Evolutionary conservation across 495 filamentous ascomycete genomes (phyloP).

Genomic region (Chaetomium fimeti): DNA sequence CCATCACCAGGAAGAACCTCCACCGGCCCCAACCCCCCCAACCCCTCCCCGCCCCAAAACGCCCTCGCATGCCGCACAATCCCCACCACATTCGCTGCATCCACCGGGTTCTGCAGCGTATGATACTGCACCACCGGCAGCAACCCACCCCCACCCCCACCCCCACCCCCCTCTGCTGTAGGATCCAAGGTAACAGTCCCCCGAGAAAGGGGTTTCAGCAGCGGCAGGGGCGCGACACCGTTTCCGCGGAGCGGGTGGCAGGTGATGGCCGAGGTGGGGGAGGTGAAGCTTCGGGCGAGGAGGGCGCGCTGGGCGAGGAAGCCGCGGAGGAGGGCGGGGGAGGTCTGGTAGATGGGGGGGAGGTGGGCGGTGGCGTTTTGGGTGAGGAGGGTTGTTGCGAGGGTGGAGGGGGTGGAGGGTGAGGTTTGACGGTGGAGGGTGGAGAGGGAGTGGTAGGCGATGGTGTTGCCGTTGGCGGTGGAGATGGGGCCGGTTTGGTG

Average conservation of each 20-base stretch:
- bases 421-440: conserved; percentile 13
- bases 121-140: conserved; percentile 36
- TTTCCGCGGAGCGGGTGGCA: conserved; percentile 30
- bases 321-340: conserved; percentile 19
- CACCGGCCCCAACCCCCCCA: too few species aligned
- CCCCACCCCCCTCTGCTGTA: background rate
- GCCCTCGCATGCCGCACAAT: conserved; percentile 54
- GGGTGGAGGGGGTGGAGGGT: conserved; percentile 1
- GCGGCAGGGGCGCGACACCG: conserved; percentile 25
- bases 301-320: conserved; percentile 27
- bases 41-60: conserved; percentile 23
- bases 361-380: conserved; percentile 24
- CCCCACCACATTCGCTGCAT: conserved; percentile 35
- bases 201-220: conserved; percentile 40
- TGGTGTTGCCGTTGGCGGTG: conserved; percentile 21
- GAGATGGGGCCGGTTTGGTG: conserved; percentile 32
- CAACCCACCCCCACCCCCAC: background rate
- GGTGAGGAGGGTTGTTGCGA: conserved; percentile 19
- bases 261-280: conserved; percentile 11
- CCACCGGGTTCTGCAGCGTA: conserved; percentile 38
- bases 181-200: conserved; percentile 38
- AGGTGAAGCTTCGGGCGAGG: conserved; percentile 19
- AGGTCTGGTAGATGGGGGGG: conserved; percentile 21
- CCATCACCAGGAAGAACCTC: too few species aligned
- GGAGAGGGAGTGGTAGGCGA: conserved; percentile 23